Base-by-base conservation (phyloP, 345 rosid species). In the Erodium maritimum region DNA sequence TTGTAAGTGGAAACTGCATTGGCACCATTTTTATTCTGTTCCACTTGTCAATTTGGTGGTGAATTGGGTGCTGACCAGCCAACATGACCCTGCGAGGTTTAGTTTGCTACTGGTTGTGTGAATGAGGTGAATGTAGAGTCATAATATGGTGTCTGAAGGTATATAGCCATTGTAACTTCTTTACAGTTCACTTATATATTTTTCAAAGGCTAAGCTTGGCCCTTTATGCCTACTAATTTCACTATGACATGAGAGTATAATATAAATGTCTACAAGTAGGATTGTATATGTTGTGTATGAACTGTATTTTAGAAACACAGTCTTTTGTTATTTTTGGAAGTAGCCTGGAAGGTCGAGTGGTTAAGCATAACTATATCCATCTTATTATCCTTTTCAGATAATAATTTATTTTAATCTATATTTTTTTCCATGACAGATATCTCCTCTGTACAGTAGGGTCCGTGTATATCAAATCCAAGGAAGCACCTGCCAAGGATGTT, bases 391-490 rank as follows among this genome's bases (percentile, higher is more conserved):
- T 19, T 20, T 5, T 14, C 34, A 42, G 51, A 22, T 2, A 17
- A 33, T 21, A 16, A 58, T 22, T 45, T 9, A 3, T 51, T 13
- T 64, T 45, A 18, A 59, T 19, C 56, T 29, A 29, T 51, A 23
- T 5, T 54, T 58, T n/a, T 50, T 52, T 52, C 19, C 60, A 33
- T 62, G 60, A 59, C 73, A 93, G 99, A 73, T 93, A 93, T 77
- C 95, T 93, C 50, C 90, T 93, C 21, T 89, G 99, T 65, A 93
- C 99, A 2, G 96, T 91, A 24, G 99, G 99, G 61, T 93, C 96
- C 17, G 97, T 93, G 19, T 93, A 93, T 62, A 89, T 93, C 54
- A 90, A 80, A 76, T 85, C 99, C 54, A 87, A 93, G 79, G 99
- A 93, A 80, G 96, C 97, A 63, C 99, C 99, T 54, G 88, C 97